These are phyloP conservation scores for Penicillium glabrum DNA, from an alignment of 2,329 filamentous ascomycete species.

Conservation along the genomic window DNA sequence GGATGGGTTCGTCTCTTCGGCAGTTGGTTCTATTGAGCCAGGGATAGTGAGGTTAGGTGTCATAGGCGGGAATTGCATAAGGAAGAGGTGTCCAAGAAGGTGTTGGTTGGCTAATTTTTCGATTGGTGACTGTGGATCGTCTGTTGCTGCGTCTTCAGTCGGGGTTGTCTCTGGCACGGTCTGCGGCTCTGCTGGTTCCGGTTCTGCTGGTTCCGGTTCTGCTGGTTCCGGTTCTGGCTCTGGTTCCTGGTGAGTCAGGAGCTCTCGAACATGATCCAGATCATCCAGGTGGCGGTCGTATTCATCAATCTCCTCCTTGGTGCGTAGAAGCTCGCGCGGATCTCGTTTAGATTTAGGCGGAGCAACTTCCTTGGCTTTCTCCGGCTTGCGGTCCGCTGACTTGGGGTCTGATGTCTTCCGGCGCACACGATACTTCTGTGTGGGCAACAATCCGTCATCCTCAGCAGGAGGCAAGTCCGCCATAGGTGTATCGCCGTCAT, in stretches of 20 bases:
- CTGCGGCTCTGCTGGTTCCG: constrained; percentile 14
- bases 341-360: constrained; percentile 8
- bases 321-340: constrained; percentile 37
- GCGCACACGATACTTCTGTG: constrained; percentile 36
- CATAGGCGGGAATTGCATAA: constrained; percentile 65
- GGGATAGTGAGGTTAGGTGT: constrained; percentile 56
- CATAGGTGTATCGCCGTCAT: constrained; percentile 46
- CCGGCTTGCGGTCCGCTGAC: constrained; percentile 12
- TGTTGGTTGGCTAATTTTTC: constrained; percentile 37
- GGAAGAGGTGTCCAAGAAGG: constrained; percentile 57
- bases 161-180: constrained; percentile 10
- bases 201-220: constrained; percentile 20
- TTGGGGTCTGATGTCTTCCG: constrained; percentile 28
- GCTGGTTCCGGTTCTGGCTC: constrained; percentile 17
- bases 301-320: constrained; percentile 43
- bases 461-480: constrained; percentile 31
- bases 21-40: constrained; percentile 9
- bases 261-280: constrained; percentile 40
- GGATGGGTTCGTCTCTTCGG: constrained; percentile 2
- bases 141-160: constrained; percentile 7
- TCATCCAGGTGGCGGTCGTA: constrained; percentile 43
- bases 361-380: neutral
- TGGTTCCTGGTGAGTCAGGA: constrained; percentile 28
- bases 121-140: constrained; percentile 21
- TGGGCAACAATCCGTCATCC: constrained; percentile 36